phyloP scores from a whole-genome alignment of 495 filamentous ascomycete species.

The Aspergillus homomorphus region DNA sequence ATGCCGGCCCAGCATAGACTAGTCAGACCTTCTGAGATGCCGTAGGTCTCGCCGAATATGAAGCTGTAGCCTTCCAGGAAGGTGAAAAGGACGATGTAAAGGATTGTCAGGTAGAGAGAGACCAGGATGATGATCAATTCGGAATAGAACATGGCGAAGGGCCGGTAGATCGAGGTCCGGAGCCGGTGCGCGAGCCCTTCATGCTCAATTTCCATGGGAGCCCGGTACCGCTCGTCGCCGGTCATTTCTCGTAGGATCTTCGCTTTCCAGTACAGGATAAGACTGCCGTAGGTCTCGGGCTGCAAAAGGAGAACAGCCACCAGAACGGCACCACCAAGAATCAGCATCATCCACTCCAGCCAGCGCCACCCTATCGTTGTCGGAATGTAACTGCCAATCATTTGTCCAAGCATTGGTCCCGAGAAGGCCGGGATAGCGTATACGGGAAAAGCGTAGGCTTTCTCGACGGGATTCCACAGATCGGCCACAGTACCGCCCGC shows the following conservation, averaged over 20 bases:
- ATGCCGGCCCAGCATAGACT: conserved; percentile 56
- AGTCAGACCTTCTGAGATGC: conserved; percentile 45
- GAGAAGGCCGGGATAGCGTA: conserved; percentile 33
- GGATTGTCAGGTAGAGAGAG: conserved; percentile 53
- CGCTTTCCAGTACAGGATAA: conserved; percentile 47
- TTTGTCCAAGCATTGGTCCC: conserved; percentile 40
- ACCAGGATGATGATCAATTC: conserved; percentile 47
- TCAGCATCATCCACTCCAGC: conserved; percentile 47
- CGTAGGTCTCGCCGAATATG: conserved; percentile 56
- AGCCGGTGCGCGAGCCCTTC: conserved; percentile 27
- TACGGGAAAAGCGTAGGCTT: conserved; percentile 41
- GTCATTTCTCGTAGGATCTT: conserved; percentile 39
- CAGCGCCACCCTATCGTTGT: conserved; percentile 33
- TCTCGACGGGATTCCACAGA: conserved; percentile 40
- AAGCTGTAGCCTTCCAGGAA: conserved; percentile 59
- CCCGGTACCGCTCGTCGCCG: conserved; percentile 35
- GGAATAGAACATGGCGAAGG: conserved; percentile 32
- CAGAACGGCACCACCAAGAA: conserved; percentile 37
- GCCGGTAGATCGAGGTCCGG: conserved; percentile 33
- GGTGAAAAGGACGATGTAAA: conserved; percentile 61
- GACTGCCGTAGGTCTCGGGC: conserved; percentile 46
- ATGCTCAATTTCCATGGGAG: conserved; percentile 35
- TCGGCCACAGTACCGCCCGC: conserved; percentile 46
- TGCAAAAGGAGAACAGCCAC: conserved; percentile 35
- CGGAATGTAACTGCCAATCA: conserved; percentile 42